Evolutionary conservation across 164 flowering plant genomes (phyloP), one percentile per base, ranked within the genome.

Genomic region (Tetracentron sinense): DNA sequence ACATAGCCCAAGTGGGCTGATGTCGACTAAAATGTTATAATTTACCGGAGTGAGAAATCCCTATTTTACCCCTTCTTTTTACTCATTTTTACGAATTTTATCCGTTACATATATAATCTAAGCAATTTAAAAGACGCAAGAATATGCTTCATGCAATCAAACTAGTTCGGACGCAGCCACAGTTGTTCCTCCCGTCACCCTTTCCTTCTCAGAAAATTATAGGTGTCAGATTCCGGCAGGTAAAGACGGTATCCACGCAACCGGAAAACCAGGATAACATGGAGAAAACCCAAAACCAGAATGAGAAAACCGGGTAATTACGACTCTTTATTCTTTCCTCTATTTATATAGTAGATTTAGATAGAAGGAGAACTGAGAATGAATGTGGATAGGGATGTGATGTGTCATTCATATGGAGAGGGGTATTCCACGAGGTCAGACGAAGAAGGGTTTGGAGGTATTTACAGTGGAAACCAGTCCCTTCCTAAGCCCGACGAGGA

Each of bases 381-480:
- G n/a, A 22, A 1, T 20, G 33, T 22, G 27, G 10, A 27, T 12
- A 77, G 90, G 78, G 92, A 87, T 29, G 76, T 70, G 71, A 88
- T 88, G 94, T 69, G 83, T 22, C 66, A 82, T 47, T 84, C 97
- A 7, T 87, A 87, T 67, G 97, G 97, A 11, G 89, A 82, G 22
- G 98, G 82, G 23, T 93, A 93, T 59, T 63, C 92, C 0, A 87
- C 97, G 17, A 76, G 98, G 71, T 82, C 80, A 0, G 90, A 89
- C 30, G 98, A 93, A 57, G 98, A 93, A 75, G 98, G 98, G 4
- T 93, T 93, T 62, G 98, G 97, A 26, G 96, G 96, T 12, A 71
- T 66, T 12, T 88, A 80, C 60, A 84, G 88, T 7, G 86, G 78
- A 10, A 85, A 86, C 56, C 80, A 89, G 33, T 26, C 73, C 11